Base-by-base conservation (phyloP, 2,329 filamentous ascomycete genomes). In the Diaporthe citri region DNA sequence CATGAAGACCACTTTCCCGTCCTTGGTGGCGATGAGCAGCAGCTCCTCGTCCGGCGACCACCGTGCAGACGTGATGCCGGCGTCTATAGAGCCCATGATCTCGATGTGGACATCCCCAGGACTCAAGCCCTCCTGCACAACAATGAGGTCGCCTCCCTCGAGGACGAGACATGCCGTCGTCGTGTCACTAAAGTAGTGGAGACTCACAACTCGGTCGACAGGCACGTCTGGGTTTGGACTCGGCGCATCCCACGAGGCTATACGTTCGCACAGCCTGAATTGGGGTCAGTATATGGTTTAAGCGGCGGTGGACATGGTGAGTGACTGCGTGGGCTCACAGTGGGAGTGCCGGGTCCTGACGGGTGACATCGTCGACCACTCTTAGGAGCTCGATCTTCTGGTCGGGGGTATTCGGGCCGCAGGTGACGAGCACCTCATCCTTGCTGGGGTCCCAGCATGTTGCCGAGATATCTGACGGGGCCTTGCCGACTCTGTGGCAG, bases 21-120 rank as follows among this genome's bases (percentile, higher is more conserved):
- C 93, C 80, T 92, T 92, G 25, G 97, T 98, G 71, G 93, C 91
- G 77, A 99, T 91, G 73, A 94, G 92, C 59, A 99, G 87, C 25
- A 98, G 88, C 82, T 98, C 96, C 81, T 98, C 96, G 81, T 99
- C 97, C 3, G 96, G 96, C 52, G 96, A 97, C 97, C 97, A 99
- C 78, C 91, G 90, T 22, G 96, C 96, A 22, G 95, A 95, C 34
- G 92, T 91, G 79, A 99, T 98, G 34, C 96, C 97, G 75, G 93
- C 94, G 84, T 98, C 95, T 51, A 99, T 94, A 46, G 95, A 97
- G 59, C 97, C 97, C 77, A 98, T 92, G 79, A 99, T 98, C 84
- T 98, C 97, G 79, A 99, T 95, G 79, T 94, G 92, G 51, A 95
- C 94, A 82, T 94, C 91, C 75, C 89, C 91, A 8, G 88, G 86